Evolutionary conservation across 495 filamentous ascomycete species (phyloP).

Genomic region (Endocarpon pusillum): DNA sequence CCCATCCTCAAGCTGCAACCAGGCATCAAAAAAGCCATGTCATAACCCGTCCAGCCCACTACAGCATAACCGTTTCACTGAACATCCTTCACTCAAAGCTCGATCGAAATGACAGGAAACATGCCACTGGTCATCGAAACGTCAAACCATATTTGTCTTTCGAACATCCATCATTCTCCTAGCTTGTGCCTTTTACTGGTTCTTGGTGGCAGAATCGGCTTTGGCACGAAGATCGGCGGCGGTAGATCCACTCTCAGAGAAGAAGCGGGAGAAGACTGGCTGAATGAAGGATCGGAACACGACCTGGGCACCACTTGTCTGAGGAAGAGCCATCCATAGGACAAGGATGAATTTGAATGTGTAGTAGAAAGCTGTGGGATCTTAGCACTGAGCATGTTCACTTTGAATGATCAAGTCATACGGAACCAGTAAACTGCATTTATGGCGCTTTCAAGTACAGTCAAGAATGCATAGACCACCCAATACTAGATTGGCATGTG

Average conservation of each 20-base stretch:
- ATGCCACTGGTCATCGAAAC: no score
- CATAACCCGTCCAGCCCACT: no score
- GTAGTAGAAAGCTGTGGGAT: conserved; percentile 73
- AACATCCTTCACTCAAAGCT: no score
- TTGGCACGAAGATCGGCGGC: conserved; percentile 81
- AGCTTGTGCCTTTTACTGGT: conserved; percentile 15
- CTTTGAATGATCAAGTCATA: conserved; percentile 20
- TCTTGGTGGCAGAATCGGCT: conserved; percentile 55
- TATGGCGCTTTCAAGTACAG: conserved; percentile 80
- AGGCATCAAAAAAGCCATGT: no score
- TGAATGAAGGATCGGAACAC: conserved; percentile 93
- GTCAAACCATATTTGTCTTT: no score
- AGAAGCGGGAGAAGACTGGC: conserved; percentile 82
- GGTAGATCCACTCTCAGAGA: conserved; percentile 52
- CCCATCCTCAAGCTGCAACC: no score
- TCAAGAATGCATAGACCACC: conserved; percentile 90
- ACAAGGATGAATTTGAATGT: conserved; percentile 97
- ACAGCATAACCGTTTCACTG: no score
- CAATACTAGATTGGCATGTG: conserved; percentile 63
- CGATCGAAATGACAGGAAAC: no score
- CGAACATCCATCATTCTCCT: no score
- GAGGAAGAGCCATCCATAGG: conserved; percentile 92
- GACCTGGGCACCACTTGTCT: conserved; percentile 89
- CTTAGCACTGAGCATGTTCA: conserved; percentile 6
- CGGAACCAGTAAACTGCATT: conserved; percentile 98